Evolutionary conservation across 768 basidiomycete genomes (phyloP).

Genomic region (Serendipita sp.): DNA sequence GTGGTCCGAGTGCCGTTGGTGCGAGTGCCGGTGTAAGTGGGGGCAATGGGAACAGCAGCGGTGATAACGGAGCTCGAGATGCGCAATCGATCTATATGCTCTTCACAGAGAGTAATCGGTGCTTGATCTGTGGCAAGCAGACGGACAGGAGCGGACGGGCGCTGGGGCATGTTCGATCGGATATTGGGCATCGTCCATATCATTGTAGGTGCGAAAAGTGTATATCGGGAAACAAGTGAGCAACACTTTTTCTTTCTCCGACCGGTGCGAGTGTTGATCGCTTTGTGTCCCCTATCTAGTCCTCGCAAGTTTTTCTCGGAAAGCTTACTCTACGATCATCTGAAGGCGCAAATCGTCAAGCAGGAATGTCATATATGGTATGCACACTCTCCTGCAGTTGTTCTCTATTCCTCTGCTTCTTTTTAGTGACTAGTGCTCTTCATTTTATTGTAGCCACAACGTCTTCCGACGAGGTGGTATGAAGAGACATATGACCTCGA

Average conservation of each 20-base stretch:
- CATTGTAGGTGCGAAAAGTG: slow-evolving; percentile 2
- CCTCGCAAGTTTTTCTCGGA: slow-evolving; percentile 7
- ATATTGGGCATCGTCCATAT: neutral
- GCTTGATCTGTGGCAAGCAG: neutral
- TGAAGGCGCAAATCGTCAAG: neutral
- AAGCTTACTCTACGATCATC: neutral
- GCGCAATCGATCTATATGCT: slow-evolving; percentile 4
- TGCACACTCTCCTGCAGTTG: neutral
- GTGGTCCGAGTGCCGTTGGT: no score
- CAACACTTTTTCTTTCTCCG: no score
- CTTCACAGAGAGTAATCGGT: neutral
- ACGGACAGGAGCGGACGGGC: neutral
- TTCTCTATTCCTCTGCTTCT: no score
- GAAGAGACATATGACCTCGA: slow-evolving; percentile 2
- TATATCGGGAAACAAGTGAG: neutral
- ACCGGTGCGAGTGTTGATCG: neutral
- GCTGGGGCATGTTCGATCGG: neutral
- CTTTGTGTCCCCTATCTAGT: neutral
- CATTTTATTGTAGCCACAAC: no score
- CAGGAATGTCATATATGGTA: neutral
- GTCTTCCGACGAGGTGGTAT: slow-evolving; percentile 1
- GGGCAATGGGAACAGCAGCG: no score
- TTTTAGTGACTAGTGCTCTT: no score
- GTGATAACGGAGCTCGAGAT: neutral
- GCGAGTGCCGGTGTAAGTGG: no score